A percentile compares a stretch with the other conserved stretches of the same genome.
Conservation (phyloP, 768 basidiomycete genomes). For the Suillus fuscotomentosus region DNA sequence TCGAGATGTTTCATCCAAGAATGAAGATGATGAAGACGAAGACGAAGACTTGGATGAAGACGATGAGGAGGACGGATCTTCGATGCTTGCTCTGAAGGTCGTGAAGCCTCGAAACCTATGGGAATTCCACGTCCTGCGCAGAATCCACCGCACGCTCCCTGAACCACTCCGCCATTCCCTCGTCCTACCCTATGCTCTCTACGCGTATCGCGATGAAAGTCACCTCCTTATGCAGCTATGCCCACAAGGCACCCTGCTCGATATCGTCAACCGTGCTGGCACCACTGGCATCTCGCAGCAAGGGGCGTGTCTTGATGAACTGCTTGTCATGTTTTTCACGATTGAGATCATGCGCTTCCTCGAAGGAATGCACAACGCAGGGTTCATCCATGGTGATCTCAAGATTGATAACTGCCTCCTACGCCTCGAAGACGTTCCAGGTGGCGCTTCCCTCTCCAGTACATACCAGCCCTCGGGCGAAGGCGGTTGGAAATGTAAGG, state of each 20-base stretch:
- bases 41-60: slow-evolving; percentile 38
- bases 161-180: slow-evolving; percentile 60
- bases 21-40: slow-evolving; percentile 39
- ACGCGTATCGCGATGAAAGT: slow-evolving; percentile 86
- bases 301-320: slow-evolving; percentile 84
- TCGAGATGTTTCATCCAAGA: slow-evolving; percentile 43
- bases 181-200: slow-evolving; percentile 74
- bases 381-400: slow-evolving; percentile 96
- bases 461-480: slow-evolving; percentile 78
- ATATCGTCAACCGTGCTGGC: slow-evolving; percentile 84
- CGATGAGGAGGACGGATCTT: slow-evolving; percentile 50
- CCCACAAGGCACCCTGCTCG: slow-evolving; percentile 88
- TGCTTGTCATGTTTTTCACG: slow-evolving; percentile 93
- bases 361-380: slow-evolving; percentile 75
- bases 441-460: slow-evolving; percentile 66
- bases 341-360: slow-evolving; percentile 84
- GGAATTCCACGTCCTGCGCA: slow-evolving; percentile 87
- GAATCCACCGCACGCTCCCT: slow-evolving; percentile 71
- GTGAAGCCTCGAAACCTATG: slow-evolving; percentile 87
- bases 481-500: slow-evolving; percentile 85
- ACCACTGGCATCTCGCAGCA: slow-evolving; percentile 75
- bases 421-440: slow-evolving; percentile 80
- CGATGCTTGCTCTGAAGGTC: slow-evolving; percentile 84
- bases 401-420: slow-evolving; percentile 99
- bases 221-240: slow-evolving; percentile 87